These are phyloP conservation scores for Actinidia chinensis DNA, from an alignment of 179 eudicot genomes.

Conservation along the genomic window DNA sequence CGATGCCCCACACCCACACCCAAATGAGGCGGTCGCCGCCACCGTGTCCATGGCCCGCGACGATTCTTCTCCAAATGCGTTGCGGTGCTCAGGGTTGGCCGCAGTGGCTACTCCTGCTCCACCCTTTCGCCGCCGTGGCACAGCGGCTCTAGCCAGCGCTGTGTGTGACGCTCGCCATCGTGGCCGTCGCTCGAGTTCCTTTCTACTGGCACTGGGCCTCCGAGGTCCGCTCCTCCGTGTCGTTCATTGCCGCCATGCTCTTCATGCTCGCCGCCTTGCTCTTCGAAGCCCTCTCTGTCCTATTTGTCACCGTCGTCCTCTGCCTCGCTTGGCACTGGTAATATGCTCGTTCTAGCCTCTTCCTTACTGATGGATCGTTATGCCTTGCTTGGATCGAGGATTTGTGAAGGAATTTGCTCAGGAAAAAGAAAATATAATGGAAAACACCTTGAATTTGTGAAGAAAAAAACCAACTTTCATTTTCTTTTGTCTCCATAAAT, in stretches of 20 bases:
- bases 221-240: slow-evolving; percentile 75
- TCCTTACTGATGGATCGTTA: neutral
- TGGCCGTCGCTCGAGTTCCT: slow-evolving; percentile 59
- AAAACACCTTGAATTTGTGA: too few species aligned
- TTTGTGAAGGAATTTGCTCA: too few species aligned
- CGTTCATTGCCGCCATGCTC: slow-evolving; percentile 61
- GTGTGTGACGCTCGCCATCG: slow-evolving; percentile 56
- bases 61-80: slow-evolving; percentile 8
- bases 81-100: slow-evolving; percentile 57
- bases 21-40: slow-evolving; percentile 20
- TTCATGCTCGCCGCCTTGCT: slow-evolving; percentile 69
- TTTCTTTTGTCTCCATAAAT: too few species aligned
- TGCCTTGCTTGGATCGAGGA: neutral
- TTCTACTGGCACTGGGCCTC: slow-evolving; percentile 77
- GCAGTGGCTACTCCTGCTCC: slow-evolving; percentile 75
- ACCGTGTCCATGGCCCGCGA: slow-evolving; percentile 15
- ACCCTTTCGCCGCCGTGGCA: slow-evolving; percentile 74
- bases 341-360: too few species aligned
- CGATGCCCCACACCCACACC: too few species aligned
- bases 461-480: too few species aligned
- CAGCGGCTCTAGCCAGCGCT: slow-evolving; percentile 68
- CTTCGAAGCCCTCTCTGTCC: slow-evolving; percentile 75
- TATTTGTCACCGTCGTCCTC: slow-evolving; percentile 82
- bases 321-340: slow-evolving; percentile 97
- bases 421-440: too few species aligned